Conservation (phyloP, 140 eudicot genomes). For the Flaveria floridana region DNA sequence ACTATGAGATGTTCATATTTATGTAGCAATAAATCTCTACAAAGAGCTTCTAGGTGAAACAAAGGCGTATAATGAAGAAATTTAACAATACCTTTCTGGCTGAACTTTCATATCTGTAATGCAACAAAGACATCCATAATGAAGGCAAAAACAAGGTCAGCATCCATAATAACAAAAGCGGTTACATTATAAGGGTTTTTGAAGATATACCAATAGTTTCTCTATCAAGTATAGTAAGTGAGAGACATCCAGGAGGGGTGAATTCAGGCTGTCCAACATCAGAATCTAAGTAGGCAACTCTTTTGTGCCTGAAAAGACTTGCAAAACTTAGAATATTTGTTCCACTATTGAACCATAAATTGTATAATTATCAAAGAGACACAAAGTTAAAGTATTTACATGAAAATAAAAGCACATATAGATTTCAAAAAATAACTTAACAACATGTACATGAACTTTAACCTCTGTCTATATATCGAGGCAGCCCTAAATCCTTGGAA, state of each 20-base stretch:
- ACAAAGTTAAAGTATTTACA: neutral
- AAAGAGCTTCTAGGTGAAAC: neutral
- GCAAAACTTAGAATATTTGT: neutral
- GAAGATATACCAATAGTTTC: slow-evolving; percentile 49
- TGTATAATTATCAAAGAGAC: too few relatives aligned
- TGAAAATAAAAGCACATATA: neutral
- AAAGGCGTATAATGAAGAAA: neutral
- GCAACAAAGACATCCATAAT: slow-evolving; percentile 12
- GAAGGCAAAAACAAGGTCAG: slow-evolving; percentile 20
- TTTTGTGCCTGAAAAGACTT: slow-evolving; percentile 54
- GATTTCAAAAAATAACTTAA: neutral
- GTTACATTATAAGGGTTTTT: neutral
- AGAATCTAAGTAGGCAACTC: slow-evolving; percentile 85
- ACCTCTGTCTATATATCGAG: neutral
- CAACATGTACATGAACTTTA: neutral
- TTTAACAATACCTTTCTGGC: slow-evolving; percentile 68
- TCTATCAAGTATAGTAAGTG: slow-evolving; percentile 63
- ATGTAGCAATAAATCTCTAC: neutral
- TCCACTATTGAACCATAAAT: neutral
- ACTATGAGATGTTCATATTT: slow-evolving; percentile 9
- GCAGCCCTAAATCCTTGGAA: neutral
- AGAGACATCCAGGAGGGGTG: slow-evolving; percentile 91
- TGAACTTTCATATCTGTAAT: slow-evolving; percentile 54
- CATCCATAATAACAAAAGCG: neutral
- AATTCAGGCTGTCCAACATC: slow-evolving; percentile 99